A percentile compares a stretch with the other conserved stretches of the same genome.
Conservation (phyloP, 2,329 filamentous ascomycete species). For the Pseudonectria buxi region DNA sequence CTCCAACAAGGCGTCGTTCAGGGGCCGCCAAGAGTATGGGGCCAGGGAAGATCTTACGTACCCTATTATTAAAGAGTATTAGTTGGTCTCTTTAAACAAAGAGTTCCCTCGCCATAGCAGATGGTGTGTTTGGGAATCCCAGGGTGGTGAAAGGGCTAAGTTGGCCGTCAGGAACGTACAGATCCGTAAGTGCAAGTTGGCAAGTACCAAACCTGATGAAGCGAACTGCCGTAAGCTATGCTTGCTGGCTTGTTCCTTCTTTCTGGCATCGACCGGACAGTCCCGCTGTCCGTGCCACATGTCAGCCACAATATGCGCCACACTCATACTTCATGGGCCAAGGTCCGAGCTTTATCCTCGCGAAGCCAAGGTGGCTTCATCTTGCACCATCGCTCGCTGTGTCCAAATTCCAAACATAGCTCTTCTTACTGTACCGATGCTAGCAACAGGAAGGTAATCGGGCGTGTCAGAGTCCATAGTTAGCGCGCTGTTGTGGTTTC, state of each 20-base stretch:
- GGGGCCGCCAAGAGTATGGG: neutral
- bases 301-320: too few relatives aligned
- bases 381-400: too few relatives aligned
- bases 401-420: too few relatives aligned
- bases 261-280: constrained; percentile 5
- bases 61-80: constrained; percentile 19
- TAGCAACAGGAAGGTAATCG: too few relatives aligned
- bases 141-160: constrained; percentile 15
- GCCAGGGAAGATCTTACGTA: constrained; percentile 7
- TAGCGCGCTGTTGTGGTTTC: too few relatives aligned
- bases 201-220: constrained; percentile 14
- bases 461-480: too few relatives aligned
- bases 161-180: constrained; percentile 20
- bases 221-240: constrained; percentile 14
- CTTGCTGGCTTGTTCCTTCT: constrained; percentile 5
- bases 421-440: too few relatives aligned
- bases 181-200: constrained; percentile 24
- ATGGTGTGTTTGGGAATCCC: constrained; percentile 5
- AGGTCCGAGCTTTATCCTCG: neutral
- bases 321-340: neutral
- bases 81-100: constrained; percentile 10
- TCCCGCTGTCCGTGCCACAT: constrained; percentile 1
- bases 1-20: constrained; percentile 15
- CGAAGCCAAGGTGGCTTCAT: neutral
- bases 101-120: constrained; percentile 16